These are phyloP conservation scores for Trichocladium antarcticum DNA, from an alignment of 495 filamentous ascomycete species.

Conservation along the genomic window DNA sequence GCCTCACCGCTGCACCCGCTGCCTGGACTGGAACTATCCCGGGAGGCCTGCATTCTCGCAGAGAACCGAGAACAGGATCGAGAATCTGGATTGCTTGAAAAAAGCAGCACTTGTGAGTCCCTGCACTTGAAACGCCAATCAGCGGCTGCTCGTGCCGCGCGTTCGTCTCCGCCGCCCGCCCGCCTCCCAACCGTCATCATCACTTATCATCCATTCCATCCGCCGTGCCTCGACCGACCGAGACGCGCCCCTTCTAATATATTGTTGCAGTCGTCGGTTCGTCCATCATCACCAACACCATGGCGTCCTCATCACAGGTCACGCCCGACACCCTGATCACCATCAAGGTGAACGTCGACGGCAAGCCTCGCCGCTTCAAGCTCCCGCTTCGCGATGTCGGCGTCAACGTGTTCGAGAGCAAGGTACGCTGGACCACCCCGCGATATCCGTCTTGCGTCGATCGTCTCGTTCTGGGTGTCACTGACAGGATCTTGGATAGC, in stretches of 20 bases:
- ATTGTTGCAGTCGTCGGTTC: background rate
- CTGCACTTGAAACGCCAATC: background rate
- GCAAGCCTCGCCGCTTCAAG: slow-evolving; percentile 71
- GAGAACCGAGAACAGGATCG: no score
- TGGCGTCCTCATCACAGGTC: slow-evolving; percentile 44
- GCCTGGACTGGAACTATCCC: background rate
- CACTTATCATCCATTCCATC: background rate
- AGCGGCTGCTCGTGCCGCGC: background rate
- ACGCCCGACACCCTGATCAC: slow-evolving; percentile 68
- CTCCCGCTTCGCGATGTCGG: slow-evolving; percentile 78
- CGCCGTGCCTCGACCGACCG: background rate
- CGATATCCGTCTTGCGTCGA: background rate
- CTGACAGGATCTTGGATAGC: slow-evolving; percentile 41
- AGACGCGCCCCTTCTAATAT: background rate
- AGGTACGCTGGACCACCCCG: slow-evolving; percentile 51
- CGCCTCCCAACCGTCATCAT: background rate
- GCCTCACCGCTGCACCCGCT: slow-evolving; percentile 1
- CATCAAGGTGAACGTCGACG: slow-evolving; percentile 71
- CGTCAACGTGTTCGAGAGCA: slow-evolving; percentile 61
- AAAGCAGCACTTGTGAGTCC: slow-evolving; percentile 1
- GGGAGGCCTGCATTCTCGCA: slow-evolving; percentile 1
- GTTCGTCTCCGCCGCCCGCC: background rate
- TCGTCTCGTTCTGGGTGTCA: no score
- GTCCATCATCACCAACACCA: slow-evolving; percentile 24
- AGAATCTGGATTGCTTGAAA: background rate